phyloP scores from a whole-genome alignment of 805 yeast species.

The Nakazawaea laoshanensis region DNA sequence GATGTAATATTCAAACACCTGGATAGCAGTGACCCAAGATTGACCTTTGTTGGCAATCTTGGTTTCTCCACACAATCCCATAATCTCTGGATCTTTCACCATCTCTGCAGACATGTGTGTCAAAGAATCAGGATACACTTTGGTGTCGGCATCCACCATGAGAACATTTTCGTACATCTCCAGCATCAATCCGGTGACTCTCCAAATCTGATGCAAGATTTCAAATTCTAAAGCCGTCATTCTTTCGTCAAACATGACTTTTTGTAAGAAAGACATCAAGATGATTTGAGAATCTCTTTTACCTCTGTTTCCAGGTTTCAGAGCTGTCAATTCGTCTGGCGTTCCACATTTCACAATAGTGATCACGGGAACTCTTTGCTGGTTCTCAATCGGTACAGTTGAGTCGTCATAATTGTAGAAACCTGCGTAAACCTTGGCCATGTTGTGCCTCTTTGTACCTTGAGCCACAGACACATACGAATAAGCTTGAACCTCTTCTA shows the following conservation, averaged over 20 bases:
- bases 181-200: conserved; percentile 78
- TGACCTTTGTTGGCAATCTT: conserved; percentile 76
- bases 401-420: conserved; percentile 78
- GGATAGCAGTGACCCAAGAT: conserved; percentile 89
- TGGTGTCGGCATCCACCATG: conserved; percentile 95
- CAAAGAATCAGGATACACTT: conserved; percentile 76
- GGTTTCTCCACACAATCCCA: conserved; percentile 96
- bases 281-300: conserved; percentile 92
- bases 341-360: conserved; percentile 85
- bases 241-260: conserved; percentile 84
- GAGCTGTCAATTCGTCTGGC: conserved; percentile 59
- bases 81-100: conserved; percentile 76
- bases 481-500: conserved; percentile 68
- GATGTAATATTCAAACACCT: conserved; percentile 87
- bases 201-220: conserved; percentile 66
- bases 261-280: conserved; percentile 84
- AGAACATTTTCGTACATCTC: conserved; percentile 72
- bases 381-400: conserved; percentile 72
- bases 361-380: conserved; percentile 76
- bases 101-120: conserved; percentile 88
- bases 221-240: conserved; percentile 88
- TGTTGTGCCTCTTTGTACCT: conserved; percentile 91
- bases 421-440: conserved; percentile 96
- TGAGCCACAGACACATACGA: conserved; percentile 95
- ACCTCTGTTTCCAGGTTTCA: conserved; percentile 91